Evolutionary conservation across 179 eudicot species (phyloP).

Genomic region (Silene vulgaris): DNA sequence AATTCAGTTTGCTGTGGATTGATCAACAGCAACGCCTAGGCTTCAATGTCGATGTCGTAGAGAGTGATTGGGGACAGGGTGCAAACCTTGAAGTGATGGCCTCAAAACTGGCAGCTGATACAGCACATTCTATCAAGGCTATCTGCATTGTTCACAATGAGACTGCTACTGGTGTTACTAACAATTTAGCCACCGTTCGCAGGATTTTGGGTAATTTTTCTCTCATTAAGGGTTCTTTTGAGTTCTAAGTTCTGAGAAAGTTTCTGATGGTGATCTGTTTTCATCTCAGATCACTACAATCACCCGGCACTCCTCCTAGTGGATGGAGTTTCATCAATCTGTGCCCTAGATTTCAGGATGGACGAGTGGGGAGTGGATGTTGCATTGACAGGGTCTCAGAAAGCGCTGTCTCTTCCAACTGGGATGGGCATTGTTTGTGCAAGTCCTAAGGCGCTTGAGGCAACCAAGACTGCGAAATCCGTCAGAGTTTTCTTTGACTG

Average conservation of each 20-base stretch:
- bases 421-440: constrained; percentile 93
- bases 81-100: constrained; percentile 85
- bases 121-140: constrained; percentile 80
- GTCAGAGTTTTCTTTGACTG: constrained; percentile 93
- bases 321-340: constrained; percentile 95
- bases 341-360: constrained; percentile 97
- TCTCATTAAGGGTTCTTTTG: neutral
- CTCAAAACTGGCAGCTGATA: constrained; percentile 75
- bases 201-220: constrained; percentile 65
- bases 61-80: constrained; percentile 97
- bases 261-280: constrained; percentile 7
- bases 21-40: constrained; percentile 94
- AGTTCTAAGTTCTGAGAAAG: constrained; percentile 7
- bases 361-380: constrained; percentile 99
- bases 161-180: constrained; percentile 98
- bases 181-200: constrained; percentile 86
- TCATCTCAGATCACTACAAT: constrained; percentile 70
- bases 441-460: constrained; percentile 87
- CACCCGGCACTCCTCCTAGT: constrained; percentile 94
- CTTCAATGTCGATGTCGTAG: constrained; percentile 84
- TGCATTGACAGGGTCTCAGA: constrained; percentile 97
- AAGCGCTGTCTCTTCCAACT: constrained; percentile 95
- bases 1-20: constrained; percentile 97
- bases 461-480: constrained; percentile 80
- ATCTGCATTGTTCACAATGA: constrained; percentile 97